Conservation (phyloP, 2,329 filamentous ascomycete genomes). For the Stemphylium lycopersici region DNA sequence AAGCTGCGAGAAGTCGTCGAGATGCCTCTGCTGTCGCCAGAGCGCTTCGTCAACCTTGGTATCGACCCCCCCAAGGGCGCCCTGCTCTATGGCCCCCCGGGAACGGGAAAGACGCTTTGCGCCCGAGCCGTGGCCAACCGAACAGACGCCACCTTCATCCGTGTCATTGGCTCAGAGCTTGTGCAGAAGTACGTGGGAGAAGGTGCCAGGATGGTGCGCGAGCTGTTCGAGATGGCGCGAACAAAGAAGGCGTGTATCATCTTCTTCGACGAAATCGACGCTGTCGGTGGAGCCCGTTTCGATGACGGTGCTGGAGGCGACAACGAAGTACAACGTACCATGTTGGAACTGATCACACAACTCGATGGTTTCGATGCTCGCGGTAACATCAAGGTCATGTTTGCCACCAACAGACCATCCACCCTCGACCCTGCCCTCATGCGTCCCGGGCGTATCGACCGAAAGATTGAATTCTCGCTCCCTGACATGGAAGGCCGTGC, state of each 20-base stretch:
- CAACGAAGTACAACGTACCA: slow-evolving; percentile 96
- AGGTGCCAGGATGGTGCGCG: slow-evolving; percentile 96
- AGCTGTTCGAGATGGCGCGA: slow-evolving; percentile 98
- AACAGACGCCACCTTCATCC: slow-evolving; percentile 97
- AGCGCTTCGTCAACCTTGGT: slow-evolving; percentile 97
- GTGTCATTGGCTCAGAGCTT: slow-evolving; percentile 95
- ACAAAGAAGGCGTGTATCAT: slow-evolving; percentile 99
- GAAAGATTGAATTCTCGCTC: slow-evolving; percentile 98
- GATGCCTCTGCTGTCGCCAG: slow-evolving; percentile 94
- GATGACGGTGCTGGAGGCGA: slow-evolving; percentile 96
- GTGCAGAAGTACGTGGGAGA: slow-evolving; percentile 99
- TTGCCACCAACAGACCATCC: slow-evolving; percentile 94
- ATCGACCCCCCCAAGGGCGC: slow-evolving; percentile 99
- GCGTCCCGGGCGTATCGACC: slow-evolving; percentile 95
- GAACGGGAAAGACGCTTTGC: slow-evolving; percentile 98
- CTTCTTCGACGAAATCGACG: slow-evolving; percentile 99
- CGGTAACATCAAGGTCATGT: slow-evolving; percentile 99
- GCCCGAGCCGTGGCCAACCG: slow-evolving; percentile 96
- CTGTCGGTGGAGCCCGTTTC: slow-evolving; percentile 92
- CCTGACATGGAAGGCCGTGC: slow-evolving; percentile 96
- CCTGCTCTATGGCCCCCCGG: slow-evolving; percentile 92
- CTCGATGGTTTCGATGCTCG: slow-evolving; percentile 94
- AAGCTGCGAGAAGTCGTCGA: slow-evolving; percentile 98
- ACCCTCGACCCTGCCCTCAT: slow-evolving; percentile 96
- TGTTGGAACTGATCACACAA: slow-evolving; percentile 97